Base-by-base conservation (phyloP, 176 grass and related monocot species). In the Carex cristatella region DNA sequence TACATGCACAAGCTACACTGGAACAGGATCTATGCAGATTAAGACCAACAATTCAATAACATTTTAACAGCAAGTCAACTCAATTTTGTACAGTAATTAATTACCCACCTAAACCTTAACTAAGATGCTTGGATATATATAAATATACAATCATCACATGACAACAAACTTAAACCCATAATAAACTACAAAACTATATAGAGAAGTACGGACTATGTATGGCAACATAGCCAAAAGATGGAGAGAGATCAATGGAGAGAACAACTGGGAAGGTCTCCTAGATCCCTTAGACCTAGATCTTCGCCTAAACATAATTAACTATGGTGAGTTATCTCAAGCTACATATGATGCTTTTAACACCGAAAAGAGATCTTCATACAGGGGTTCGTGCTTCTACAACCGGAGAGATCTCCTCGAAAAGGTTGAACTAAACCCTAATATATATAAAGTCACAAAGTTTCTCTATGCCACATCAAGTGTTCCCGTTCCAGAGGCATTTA, bases 381-480 rank as follows among this genome's bases (percentile, higher is more conserved):
- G 89, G 51, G 96, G 96, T 15, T 92, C 89, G 63, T 91, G 92
- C 83, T 88, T 88, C 53, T 94, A 94, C 81, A 86, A 49, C 16
- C 85, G 84, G 63, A 81, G 40, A 68, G 70, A 92, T 66, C 84
- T 99, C 37, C 88, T 99, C 65, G 66, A 69, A 37, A 92, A 81
- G 91, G 85, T 86, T 80, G 84, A 86, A 81, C 91, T 90, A 3
- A 87, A 94, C 56, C 89, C 88, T 63, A 63, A 80, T 42, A 53
- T 93, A 44, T 99, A 99, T 80, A 86, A 84, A 23, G 85, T 99
- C 80, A 95, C 93, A 16, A 93, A 93, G 55, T 93, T 92, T 83
- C 51, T 99, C 84, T 99, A 99, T 80, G 93, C 96, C 70, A 94
- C 92, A 42, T 95, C 93, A 13, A 90, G 89, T 1, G 61, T 90